These are phyloP conservation scores for Suillus tomentosus DNA, from an alignment of 768 basidiomycete genomes.

Conservation along the genomic window DNA sequence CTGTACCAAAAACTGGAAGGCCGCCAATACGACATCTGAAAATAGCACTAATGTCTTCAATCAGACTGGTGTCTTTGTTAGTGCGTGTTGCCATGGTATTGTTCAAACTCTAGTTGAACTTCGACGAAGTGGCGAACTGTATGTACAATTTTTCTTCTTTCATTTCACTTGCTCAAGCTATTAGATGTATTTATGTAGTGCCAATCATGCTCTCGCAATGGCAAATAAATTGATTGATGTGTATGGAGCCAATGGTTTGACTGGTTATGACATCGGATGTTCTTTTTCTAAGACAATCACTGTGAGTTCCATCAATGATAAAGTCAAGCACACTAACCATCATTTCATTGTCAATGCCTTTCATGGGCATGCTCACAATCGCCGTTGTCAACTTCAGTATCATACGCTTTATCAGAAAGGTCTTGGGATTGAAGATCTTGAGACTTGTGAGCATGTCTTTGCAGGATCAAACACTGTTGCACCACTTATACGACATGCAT, in stretches of 20 bases:
- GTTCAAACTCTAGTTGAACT: constrained; percentile 16
- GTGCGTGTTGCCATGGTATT: constrained; percentile 37
- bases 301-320: constrained; percentile 17
- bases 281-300: constrained; percentile 21
- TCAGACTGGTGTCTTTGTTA: constrained; percentile 40
- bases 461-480: constrained; percentile 16
- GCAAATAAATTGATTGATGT: constrained; percentile 26
- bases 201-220: constrained; percentile 13
- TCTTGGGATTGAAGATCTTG: constrained; percentile 21
- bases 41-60: constrained; percentile 40
- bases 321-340: constrained; percentile 10
- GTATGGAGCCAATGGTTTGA: constrained; percentile 13
- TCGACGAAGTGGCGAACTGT: constrained; percentile 38
- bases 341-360: constrained; percentile 22
- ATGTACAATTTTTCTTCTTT: constrained; percentile 17
- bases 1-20: constrained; percentile 37
- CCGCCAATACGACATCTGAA: constrained; percentile 18
- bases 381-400: constrained; percentile 19
- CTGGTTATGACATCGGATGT: constrained; percentile 35
- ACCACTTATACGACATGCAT: constrained; percentile 13
- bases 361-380: constrained; percentile 26
- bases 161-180: neutral
- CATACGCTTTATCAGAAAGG: constrained; percentile 18
- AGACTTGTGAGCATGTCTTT: constrained; percentile 23
- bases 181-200: neutral